These are phyloP conservation scores for Rhodotorula kratochvilovae DNA, from an alignment of 768 basidiomycete genomes.

Conservation along the genomic window DNA sequence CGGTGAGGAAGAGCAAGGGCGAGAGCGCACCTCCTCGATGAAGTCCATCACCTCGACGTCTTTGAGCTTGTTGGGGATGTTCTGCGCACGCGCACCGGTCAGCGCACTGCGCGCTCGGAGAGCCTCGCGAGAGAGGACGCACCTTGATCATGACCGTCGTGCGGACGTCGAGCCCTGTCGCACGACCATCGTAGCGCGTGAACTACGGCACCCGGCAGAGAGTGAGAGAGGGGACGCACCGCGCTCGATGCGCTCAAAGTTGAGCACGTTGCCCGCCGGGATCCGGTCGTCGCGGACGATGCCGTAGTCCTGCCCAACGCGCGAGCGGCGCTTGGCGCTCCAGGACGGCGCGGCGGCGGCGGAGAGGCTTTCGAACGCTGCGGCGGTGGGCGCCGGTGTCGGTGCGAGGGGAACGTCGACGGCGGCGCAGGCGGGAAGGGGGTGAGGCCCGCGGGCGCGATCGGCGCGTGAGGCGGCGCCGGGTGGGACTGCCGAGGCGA, in stretches of 20 bases:
- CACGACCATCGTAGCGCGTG: slow-evolving; percentile 54
- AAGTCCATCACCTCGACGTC: slow-evolving; percentile 38
- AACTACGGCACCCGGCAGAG: slow-evolving; percentile 41
- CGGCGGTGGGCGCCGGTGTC: too few relatives aligned
- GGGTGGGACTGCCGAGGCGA: too few relatives aligned
- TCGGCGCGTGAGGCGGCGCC: too few relatives aligned
- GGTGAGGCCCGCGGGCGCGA: too few relatives aligned
- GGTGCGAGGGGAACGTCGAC: too few relatives aligned
- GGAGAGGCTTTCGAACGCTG: too few relatives aligned
- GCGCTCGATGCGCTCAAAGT: slow-evolving; percentile 66
- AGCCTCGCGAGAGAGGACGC: background rate
- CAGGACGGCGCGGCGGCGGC: background rate
- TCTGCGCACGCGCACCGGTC: slow-evolving; percentile 64
- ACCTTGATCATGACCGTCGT: slow-evolving; percentile 39
- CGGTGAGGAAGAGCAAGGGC: slow-evolving; percentile 54
- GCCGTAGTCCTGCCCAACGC: slow-evolving; percentile 7
- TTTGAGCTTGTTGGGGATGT: slow-evolving; percentile 72
- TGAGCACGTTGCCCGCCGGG: slow-evolving; percentile 56
- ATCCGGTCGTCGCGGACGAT: slow-evolving; percentile 36
- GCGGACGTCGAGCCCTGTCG: slow-evolving; percentile 33
- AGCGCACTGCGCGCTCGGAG: background rate
- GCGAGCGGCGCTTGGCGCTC: background rate
- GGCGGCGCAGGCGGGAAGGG: background rate
- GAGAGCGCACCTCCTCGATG: slow-evolving; percentile 32
- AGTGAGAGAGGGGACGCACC: slow-evolving; percentile 50